These are phyloP conservation scores for Kwoniella pini DNA, from an alignment of 768 basidiomycete species.

Conservation along the genomic window DNA sequence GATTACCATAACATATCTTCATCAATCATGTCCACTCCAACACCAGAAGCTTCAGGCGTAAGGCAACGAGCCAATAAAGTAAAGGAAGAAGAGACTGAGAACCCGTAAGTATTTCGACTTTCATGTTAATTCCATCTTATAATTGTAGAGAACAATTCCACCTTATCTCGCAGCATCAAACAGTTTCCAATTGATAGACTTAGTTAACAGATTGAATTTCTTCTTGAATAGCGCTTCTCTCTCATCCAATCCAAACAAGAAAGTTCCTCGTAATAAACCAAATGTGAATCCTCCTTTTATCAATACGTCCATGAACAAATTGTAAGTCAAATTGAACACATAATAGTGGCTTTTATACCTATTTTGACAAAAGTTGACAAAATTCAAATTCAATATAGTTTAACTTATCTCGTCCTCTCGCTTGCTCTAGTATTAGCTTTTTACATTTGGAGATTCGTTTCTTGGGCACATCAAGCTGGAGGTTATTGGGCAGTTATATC, in stretches of 20 bases:
- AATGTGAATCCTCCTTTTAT: slow-evolving; percentile 50
- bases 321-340: no score
- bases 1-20: no score
- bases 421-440: slow-evolving; percentile 42
- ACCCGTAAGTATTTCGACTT: slow-evolving; percentile 29
- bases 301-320: slow-evolving; percentile 50
- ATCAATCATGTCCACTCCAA: slow-evolving; percentile 32
- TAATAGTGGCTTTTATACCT: no score
- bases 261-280: slow-evolving; percentile 43
- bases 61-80: slow-evolving; percentile 33
- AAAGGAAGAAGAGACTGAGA: slow-evolving; percentile 22
- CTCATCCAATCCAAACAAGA: slow-evolving; percentile 40
- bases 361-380: no score
- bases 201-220: not conserved
- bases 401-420: slow-evolving; percentile 48
- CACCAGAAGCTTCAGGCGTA: slow-evolving; percentile 37
- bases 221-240: slow-evolving; percentile 40
- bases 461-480: slow-evolving; percentile 50
- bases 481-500: slow-evolving; percentile 54
- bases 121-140: no score
- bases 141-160: no score
- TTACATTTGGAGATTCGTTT: slow-evolving; percentile 52
- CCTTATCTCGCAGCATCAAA: no score
- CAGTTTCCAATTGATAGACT: no score
- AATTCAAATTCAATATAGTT: slow-evolving; percentile 21